phyloP scores from a whole-genome alignment of 2,329 filamentous ascomycete genomes.

The Xylaria sp. region DNA sequence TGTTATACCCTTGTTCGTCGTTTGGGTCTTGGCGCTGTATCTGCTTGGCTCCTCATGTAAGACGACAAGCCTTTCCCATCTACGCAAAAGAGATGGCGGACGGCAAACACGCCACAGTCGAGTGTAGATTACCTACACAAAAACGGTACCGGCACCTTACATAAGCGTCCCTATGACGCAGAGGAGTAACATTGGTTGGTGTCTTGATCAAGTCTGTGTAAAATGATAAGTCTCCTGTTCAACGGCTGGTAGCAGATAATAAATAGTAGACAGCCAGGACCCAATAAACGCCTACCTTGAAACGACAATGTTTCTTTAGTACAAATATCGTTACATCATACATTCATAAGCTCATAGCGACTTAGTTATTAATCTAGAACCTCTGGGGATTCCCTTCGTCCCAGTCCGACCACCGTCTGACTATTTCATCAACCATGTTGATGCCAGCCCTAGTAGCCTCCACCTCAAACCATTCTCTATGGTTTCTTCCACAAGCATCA shows the following conservation, averaged over 20 bases:
- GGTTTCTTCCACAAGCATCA: constrained; percentile 80
- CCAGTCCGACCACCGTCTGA: constrained; percentile 88
- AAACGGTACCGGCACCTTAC: too few species aligned
- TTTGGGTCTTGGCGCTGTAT: neutral
- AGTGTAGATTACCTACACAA: neutral
- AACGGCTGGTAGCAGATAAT: neutral
- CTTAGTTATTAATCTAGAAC: constrained; percentile 23
- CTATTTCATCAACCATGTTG: constrained; percentile 71
- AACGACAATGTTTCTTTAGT: constrained; percentile 1
- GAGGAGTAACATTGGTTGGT: neutral
- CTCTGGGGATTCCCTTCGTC: constrained; percentile 62
- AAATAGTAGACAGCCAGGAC: neutral
- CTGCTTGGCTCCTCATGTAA: neutral
- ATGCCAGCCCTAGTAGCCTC: constrained; percentile 78
- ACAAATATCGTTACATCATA: constrained; percentile 28
- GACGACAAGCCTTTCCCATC: constrained; percentile 11
- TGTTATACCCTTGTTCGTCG: neutral
- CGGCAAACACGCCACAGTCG: constrained; percentile 1
- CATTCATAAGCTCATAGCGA: constrained; percentile 20
- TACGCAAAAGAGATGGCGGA: neutral
- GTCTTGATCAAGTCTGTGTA: neutral
- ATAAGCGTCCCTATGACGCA: neutral
- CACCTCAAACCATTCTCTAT: constrained; percentile 96
- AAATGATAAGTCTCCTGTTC: neutral
- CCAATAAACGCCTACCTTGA: constrained; percentile 15